Percentiles rank a stretch among this genome's conserved stretches.
phyloP scores from a whole-genome alignment of 2,329 filamentous ascomycete species.

The Thielaviopsis populi region DNA sequence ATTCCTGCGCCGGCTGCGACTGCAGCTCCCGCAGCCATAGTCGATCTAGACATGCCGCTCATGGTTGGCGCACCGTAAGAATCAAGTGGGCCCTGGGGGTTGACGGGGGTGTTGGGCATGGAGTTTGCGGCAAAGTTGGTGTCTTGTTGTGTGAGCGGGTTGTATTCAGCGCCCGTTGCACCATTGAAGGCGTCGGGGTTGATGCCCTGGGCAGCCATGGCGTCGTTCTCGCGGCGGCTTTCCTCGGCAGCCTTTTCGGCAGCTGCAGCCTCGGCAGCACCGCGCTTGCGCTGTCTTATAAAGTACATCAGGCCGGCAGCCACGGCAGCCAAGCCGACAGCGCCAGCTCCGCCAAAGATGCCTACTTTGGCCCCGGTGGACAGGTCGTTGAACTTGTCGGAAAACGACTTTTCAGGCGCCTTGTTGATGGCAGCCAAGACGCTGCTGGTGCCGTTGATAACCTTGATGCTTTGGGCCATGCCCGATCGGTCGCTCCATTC shows the following conservation, averaged over 20 bases:
- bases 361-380: slow-evolving; percentile 35
- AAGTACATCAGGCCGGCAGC: slow-evolving; percentile 36
- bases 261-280: slow-evolving; percentile 35
- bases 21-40: slow-evolving; percentile 15
- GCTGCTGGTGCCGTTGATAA: slow-evolving; percentile 41
- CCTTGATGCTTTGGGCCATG: slow-evolving; percentile 47
- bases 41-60: slow-evolving; percentile 19
- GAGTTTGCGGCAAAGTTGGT: slow-evolving; percentile 20
- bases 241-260: slow-evolving; percentile 31
- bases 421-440: slow-evolving; percentile 26
- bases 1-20: slow-evolving; percentile 8
- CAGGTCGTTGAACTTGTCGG: slow-evolving; percentile 41
- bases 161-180: slow-evolving; percentile 26
- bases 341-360: slow-evolving; percentile 33
- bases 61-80: slow-evolving; percentile 22
- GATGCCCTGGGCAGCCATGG: slow-evolving; percentile 33
- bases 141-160: slow-evolving; percentile 22
- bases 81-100: slow-evolving; percentile 20
- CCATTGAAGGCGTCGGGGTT: slow-evolving; percentile 33
- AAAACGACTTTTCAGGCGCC: slow-evolving; percentile 29
- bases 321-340: slow-evolving; percentile 29
- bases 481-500: slow-evolving; percentile 47
- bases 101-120: slow-evolving; percentile 15
- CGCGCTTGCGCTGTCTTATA: slow-evolving; percentile 38
- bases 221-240: slow-evolving; percentile 37